A percentile compares a stretch with the other conserved stretches of the same genome.
These are phyloP conservation scores for Neophaeococcomyces aloes DNA, from an alignment of 2,329 filamentous ascomycete species.

Conservation along the genomic window DNA sequence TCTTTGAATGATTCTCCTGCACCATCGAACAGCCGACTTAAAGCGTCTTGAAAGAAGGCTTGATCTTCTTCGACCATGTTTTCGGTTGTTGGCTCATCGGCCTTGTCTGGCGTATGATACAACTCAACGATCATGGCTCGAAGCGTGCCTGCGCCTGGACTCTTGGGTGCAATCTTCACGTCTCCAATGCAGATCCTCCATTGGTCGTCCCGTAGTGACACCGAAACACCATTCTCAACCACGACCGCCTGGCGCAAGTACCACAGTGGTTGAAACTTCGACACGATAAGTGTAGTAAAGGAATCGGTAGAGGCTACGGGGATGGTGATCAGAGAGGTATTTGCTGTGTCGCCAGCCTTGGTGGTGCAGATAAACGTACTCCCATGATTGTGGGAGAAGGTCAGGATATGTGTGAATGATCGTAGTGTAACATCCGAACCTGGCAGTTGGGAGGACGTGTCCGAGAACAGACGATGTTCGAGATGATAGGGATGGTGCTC, in stretches of 20 bases:
- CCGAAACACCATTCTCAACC: slow-evolving; percentile 16
- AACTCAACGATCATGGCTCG: slow-evolving; percentile 18
- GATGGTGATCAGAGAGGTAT: slow-evolving; percentile 15
- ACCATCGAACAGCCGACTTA: slow-evolving; percentile 13
- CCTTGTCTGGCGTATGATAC: slow-evolving; percentile 3
- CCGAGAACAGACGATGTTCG: slow-evolving; percentile 19
- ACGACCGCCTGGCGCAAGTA: slow-evolving; percentile 16
- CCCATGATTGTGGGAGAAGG: slow-evolving; percentile 14
- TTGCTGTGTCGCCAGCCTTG: slow-evolving; percentile 4
- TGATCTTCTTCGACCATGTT: slow-evolving; percentile 13
- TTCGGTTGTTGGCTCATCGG: background rate
- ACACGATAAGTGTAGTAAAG: slow-evolving; percentile 18
- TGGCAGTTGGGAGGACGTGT: slow-evolving; percentile 21
- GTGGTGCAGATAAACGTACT: slow-evolving; percentile 16
- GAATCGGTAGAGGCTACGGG: slow-evolving; percentile 13
- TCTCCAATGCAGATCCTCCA: slow-evolving; percentile 20
- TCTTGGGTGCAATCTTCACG: slow-evolving; percentile 12
- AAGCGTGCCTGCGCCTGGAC: slow-evolving; percentile 11
- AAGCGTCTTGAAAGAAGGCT: slow-evolving; percentile 11
- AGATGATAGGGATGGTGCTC: slow-evolving; percentile 17
- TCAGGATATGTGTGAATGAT: slow-evolving; percentile 17
- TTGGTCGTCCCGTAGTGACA: slow-evolving; percentile 13
- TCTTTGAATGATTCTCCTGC: slow-evolving; percentile 11
- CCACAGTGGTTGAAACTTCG: slow-evolving; percentile 21
- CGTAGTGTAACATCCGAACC: slow-evolving; percentile 13